Evolutionary conservation across 1,284 basidiomycete genomes (phyloP), one percentile per base, ranked within the genome.

Genomic region (Sporisorium scitamineum): DNA sequence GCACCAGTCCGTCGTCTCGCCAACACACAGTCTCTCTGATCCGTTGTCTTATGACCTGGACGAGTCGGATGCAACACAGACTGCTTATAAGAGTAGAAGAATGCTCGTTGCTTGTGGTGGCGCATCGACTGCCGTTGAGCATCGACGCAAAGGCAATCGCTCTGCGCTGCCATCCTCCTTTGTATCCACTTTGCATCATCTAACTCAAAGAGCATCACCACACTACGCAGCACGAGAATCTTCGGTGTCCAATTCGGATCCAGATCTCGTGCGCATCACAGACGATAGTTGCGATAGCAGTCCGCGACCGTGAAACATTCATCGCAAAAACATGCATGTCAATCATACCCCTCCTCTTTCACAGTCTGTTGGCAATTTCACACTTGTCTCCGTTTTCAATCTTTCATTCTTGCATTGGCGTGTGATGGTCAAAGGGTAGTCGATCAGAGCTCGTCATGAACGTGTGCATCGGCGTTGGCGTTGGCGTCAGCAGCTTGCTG

Each of bases 401-500:
- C 3, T 27, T 37, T 18, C 5, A 31, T n/a, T 31, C 27, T 41
- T 18, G 37, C 32, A 41, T 41, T 29, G 52, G 18, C 11, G 26
- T 29, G 10, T 27, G 7, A n/a, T 18, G 9, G 18, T 14, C 18
- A 42, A n/a, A 9, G 9, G 14, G n/a, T 8, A 16, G 48, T n/a
- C n/a, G 18, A 39, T 51, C 32, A 61, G 41, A 63, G 61, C 61
- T 69, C 61, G 56, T 69, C 61, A n/a, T 69, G 60, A 11, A 52
- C 41, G 10, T 37, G 57, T 24, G 45, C 27, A 14, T 45, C 53
- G 22, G 26, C 56, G 22, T 29, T 14, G 18, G 5, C 50, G 3
- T 18, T 26, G n/a, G n/a, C n/a, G 13, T 13, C 9, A 24, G 20
- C 29, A 9, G 20, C n/a, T 47, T 13, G 5, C 42, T 54, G 22